Evolutionary conservation across 148 eudicot species (phyloP).

Genomic region (Spergularia marina): DNA sequence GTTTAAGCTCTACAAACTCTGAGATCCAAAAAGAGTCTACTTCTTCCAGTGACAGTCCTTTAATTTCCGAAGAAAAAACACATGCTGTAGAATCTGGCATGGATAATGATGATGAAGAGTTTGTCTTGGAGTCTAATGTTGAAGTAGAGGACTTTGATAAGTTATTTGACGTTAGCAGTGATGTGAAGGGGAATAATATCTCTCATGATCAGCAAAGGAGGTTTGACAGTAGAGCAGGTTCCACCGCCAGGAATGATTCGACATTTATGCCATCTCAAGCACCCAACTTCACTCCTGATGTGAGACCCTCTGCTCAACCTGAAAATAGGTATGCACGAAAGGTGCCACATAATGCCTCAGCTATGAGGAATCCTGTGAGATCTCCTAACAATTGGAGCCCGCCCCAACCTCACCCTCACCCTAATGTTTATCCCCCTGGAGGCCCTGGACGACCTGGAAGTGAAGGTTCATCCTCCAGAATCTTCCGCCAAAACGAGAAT

Average conservation of each 20-base stretch:
- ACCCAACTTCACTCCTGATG: conserved; percentile 23
- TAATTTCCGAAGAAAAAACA: conserved; percentile 12
- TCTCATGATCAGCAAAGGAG: conserved; percentile 12
- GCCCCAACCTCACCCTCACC: conserved; percentile 6
- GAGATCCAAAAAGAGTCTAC: conserved; percentile 14
- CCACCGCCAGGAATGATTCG: conserved; percentile 16
- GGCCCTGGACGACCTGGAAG: conserved; percentile 13
- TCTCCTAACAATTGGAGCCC: conserved; percentile 22
- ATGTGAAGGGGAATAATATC: conserved; percentile 1
- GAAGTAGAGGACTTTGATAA: conserved; percentile 23
- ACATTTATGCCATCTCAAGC: conserved; percentile 7
- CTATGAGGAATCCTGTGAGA: conserved; percentile 19
- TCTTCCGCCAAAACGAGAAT: conserved; percentile 15
- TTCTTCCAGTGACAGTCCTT: conserved; percentile 11
- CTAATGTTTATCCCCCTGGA: conserved; percentile 3
- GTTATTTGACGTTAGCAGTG: conserved; percentile 25
- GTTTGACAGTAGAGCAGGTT: conserved; percentile 3
- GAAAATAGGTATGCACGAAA: conserved; percentile 48
- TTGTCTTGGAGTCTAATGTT: conserved; percentile 29
- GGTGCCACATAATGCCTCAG: conserved; percentile 17
- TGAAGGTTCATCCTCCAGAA: conserved; percentile 13
- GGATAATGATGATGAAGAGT: conserved; percentile 16
- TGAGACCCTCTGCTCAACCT: conserved; percentile 16
- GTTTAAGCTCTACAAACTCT: conserved; percentile 15
- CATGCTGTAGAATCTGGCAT: not conserved